Percentiles rank a stretch among this genome's conserved stretches.
Conservation (phyloP, 2,329 filamentous ascomycete species). For the Ciborinia camelliae region DNA sequence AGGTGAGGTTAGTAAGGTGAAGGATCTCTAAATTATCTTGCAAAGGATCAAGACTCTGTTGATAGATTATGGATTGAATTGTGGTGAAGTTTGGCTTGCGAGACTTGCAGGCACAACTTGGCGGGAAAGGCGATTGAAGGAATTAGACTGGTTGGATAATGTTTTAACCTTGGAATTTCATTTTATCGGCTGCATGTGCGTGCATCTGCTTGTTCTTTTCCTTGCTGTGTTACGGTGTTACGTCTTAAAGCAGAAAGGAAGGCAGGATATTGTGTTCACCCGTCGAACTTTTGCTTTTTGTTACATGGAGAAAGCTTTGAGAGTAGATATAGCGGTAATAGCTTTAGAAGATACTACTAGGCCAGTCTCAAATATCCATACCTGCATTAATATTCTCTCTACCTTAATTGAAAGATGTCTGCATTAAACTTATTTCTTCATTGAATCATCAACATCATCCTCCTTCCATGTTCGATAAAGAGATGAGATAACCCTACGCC, state of each 20-base stretch:
- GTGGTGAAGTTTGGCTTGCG: background rate
- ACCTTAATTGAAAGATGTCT: background rate
- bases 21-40: no score
- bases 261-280: background rate
- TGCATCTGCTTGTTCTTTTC: background rate
- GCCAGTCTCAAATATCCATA: no score
- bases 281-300: background rate
- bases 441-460: no score
- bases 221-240: background rate
- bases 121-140: background rate
- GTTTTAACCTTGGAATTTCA: slow-evolving; percentile 17
- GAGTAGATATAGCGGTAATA: no score
- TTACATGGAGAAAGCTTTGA: background rate
- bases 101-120: background rate
- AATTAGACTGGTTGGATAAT: slow-evolving; percentile 7
- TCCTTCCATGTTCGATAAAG: background rate
- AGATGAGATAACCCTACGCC: background rate
- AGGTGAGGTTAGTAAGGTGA: background rate
- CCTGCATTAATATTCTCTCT: no score
- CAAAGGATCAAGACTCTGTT: background rate
- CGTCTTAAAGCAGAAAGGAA: background rate
- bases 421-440: no score
- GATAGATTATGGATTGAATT: background rate
- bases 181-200: slow-evolving; percentile 10
- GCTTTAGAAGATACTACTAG: no score